Conservation (phyloP, 225 moss, liverwort and hornwort genomes). For the Lunularia cruciata region DNA sequence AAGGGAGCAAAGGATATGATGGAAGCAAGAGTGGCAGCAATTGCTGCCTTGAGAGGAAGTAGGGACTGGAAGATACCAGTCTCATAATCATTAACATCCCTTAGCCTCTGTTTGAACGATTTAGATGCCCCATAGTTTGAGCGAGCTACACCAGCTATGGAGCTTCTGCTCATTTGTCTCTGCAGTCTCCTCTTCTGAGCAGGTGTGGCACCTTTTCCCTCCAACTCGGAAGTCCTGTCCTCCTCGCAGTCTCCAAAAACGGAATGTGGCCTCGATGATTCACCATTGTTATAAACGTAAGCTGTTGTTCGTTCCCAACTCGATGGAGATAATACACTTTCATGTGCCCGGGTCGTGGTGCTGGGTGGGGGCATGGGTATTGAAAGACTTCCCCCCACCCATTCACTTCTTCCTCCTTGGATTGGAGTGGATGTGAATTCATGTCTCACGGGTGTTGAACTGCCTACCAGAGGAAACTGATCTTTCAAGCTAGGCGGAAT, state of each 20-base stretch:
- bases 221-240: conserved; percentile 10
- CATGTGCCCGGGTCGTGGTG: background rate
- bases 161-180: conserved; percentile 28
- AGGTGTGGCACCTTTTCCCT: conserved; percentile 14
- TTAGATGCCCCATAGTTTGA: conserved; percentile 14
- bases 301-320: background rate
- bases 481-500: background rate
- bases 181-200: conserved; percentile 27
- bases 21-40: conserved; percentile 36
- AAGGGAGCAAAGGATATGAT: conserved; percentile 35
- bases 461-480: background rate
- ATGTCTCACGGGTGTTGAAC: background rate
- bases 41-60: conserved; percentile 43
- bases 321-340: background rate
- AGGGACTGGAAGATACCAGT: conserved; percentile 31
- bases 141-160: background rate
- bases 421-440: conserved; percentile 5
- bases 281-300: conserved; percentile 2
- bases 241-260: conserved; percentile 18
- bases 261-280: conserved; percentile 1
- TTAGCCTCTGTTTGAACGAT: conserved; percentile 34
- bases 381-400: background rate
- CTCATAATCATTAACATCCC: conserved; percentile 42
- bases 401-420: background rate
- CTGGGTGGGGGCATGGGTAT: background rate